phyloP scores from a whole-genome alignment of 805 yeast species.

The Kodamaea fukazawae region DNA sequence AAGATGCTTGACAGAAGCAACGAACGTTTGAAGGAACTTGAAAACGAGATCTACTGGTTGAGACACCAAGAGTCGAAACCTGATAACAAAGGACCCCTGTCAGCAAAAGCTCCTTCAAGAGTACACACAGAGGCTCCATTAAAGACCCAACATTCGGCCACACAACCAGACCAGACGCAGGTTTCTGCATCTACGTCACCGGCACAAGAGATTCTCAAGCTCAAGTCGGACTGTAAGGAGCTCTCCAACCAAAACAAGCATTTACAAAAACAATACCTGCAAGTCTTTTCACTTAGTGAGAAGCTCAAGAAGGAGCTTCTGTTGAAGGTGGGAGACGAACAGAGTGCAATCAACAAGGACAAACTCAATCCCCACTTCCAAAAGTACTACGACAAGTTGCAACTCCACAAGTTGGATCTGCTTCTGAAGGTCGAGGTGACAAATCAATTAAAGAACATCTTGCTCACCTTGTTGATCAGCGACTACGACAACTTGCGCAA shows the following conservation, averaged over 20 bases:
- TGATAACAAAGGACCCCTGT: too few species aligned
- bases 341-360: slow-evolving; percentile 14
- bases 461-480: slow-evolving; percentile 33
- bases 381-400: slow-evolving; percentile 23
- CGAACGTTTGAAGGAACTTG: slow-evolving; percentile 8
- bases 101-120: too few species aligned
- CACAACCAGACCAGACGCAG: neutral
- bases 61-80: slow-evolving; percentile 5
- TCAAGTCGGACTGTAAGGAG: slow-evolving; percentile 1
- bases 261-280: slow-evolving; percentile 5
- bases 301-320: neutral
- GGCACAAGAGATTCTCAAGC: neutral
- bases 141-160: neutral
- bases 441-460: slow-evolving; percentile 31
- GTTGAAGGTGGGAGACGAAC: slow-evolving; percentile 15
- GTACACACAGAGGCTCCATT: neutral
- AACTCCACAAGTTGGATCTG: slow-evolving; percentile 28
- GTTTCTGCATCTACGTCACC: too few species aligned
- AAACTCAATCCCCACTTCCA: slow-evolving; percentile 17
- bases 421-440: slow-evolving; percentile 27
- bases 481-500: slow-evolving; percentile 28
- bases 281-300: slow-evolving; percentile 1
- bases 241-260: slow-evolving; percentile 4
- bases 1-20: slow-evolving; percentile 1
- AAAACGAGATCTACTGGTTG: slow-evolving; percentile 4